Evolutionary conservation across 169 alveolate species (phyloP).

Genomic region (Plasmodium ovale): DNA sequence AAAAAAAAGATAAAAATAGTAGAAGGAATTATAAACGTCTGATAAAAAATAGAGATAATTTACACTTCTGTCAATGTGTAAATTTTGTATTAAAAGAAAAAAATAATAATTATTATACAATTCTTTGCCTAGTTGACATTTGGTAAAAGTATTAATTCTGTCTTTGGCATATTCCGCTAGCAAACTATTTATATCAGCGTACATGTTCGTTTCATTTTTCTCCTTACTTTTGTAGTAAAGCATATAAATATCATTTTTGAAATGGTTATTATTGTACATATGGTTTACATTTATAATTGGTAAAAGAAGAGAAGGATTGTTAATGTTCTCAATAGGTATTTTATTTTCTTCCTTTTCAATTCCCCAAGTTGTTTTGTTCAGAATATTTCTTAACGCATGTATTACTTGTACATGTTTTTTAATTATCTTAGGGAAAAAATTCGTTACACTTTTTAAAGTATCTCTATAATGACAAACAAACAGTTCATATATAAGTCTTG

Average conservation of each 20-base stretch:
- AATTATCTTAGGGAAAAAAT: background rate
- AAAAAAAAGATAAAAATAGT: conserved; percentile 60
- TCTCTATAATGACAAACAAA: background rate
- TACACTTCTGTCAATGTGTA: conserved; percentile 45
- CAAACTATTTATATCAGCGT: conserved; percentile 32
- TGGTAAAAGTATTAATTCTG: conserved; percentile 20
- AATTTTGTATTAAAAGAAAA: conserved; percentile 59
- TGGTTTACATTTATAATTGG: conserved; percentile 29
- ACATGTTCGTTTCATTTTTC: conserved; percentile 22
- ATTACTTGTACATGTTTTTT: background rate
- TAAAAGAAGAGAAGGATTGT: background rate
- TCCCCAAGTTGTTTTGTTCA: too few relatives aligned
- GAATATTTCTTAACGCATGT: background rate
- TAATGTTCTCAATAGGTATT: background rate
- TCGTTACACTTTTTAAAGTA: background rate
- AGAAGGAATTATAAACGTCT: conserved; percentile 52
- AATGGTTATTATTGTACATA: conserved; percentile 22
- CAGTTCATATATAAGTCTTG: background rate
- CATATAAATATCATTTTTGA: conserved; percentile 46
- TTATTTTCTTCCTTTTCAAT: background rate
- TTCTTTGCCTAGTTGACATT: conserved; percentile 23
- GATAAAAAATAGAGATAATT: conserved; percentile 44
- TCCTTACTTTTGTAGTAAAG: conserved; percentile 50
- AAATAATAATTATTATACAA: conserved; percentile 32
- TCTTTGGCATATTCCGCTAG: conserved; percentile 36